Base-by-base conservation (phyloP, 225 moss, liverwort and hornwort species). In the Sphagnum contortum region DNA sequence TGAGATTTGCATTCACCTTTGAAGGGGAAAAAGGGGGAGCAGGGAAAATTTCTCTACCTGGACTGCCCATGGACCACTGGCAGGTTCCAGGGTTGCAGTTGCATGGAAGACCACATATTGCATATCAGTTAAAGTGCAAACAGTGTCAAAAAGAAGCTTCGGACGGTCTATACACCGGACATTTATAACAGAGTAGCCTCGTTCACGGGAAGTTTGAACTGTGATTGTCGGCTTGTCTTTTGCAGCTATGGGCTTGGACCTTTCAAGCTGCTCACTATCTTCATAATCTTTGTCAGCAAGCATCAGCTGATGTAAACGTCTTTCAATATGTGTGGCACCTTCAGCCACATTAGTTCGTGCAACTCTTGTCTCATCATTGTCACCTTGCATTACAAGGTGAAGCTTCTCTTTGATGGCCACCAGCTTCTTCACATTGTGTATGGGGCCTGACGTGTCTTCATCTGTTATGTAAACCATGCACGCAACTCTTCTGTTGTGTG, bases 381-480 rank as follows among this genome's bases (percentile, higher is more conserved):
- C 68, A 9, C 79, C 83, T 79, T 83, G 79, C 83, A 83, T 83
- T 48, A 83, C 80, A 57, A 72, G 71, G 48, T 71, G 76, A 52
- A 83, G 69, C 63, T 76, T 79, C 70, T 83, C 79, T 66, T 76
- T 50, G 12, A 94, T 87, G 47, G 79, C 79, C 0, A 78, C 71
- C 61, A 84, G 76, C 45, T 77, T 79, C 4, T 61, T 73, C 4
- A 77, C 74, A 66, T 94, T 87, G 44, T 85, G 80, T 51, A 94
- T 83, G 44, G 88, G 84, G 12, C 87, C 87, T 7, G 81, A 78
- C 11, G 82, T 85, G 57, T 79, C 81, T 45, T 81, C 87, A n/a
- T 94, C 91, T 13, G 94, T 94, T 2, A 94, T 91, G 48, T 89
- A 91, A 6, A 94, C 83, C 50, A 94, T 88, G 68, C 94, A 94